Evolutionary conservation across 2,329 filamentous ascomycete species (phyloP), one percentile per base, ranked within the genome.

Genomic region (Colletotrichum tamarilloi): DNA sequence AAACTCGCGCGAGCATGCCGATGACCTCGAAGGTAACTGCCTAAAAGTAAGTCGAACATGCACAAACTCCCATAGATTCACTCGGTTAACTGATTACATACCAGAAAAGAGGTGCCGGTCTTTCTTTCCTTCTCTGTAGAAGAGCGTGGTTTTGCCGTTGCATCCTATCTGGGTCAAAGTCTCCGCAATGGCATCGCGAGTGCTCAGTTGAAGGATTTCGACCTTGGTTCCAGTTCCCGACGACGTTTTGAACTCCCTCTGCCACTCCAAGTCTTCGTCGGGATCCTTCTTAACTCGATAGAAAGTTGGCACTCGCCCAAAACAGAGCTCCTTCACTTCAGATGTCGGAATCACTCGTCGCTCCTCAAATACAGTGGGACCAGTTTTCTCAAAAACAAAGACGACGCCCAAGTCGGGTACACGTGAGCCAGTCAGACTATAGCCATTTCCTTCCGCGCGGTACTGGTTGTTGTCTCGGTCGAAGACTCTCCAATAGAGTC

Each of bases 401-500:
- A 83, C 81, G 4, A 85, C 77, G 1, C 84, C 84, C 0, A 85
- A 77, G 0, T 82, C 81, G 3, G 77, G 68, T 0, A 79, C 74
- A 14, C 79, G 77, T 1, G 78, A 77, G 1, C 82, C 81, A 2
- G 76, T 77, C 0, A 83, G 42, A n/a, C 81, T 78, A 68, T 79
- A 82, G 0, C 82, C 82, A 62, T 84, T 84, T 0, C 82, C 82
- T 24, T 83, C 79, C 0, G 82, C 82, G 5, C 79, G 80, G 4
- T 84, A 79, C 22, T 80, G 79, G 75, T 84, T 81, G 3, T 77
- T 74, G 12, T 77, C 78, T 2, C 80, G 77, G 26, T 84, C 81
- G 42, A 85, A 85, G 1, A 80, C 79, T 52, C 80, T 85, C 84
- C 84, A 86, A 66, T 85, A 79, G 2, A 86, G 77, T 1, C 84